Base-by-base conservation (phyloP, 225 moss, liverwort and hornwort species). In the Rhytidiadelphus loreus region DNA sequence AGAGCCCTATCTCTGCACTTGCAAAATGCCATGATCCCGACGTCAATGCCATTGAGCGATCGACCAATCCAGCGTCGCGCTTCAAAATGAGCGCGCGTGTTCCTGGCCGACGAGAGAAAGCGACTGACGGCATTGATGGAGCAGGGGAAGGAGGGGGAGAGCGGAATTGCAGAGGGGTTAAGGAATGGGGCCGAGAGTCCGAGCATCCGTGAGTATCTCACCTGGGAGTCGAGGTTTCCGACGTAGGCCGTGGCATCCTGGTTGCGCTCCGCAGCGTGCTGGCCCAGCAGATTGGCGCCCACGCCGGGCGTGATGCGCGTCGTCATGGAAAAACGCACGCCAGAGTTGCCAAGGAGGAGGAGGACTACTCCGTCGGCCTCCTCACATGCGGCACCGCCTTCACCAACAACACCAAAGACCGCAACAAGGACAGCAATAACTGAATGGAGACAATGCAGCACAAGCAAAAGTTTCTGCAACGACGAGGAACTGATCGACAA, bases 161-260 rank as follows among this genome's bases (percentile, higher is more conserved):
- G 62, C 35, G 20, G 41, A 56, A 33, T n/a, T 62, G 77, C 43
- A 21, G 19, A 53, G 37, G 3, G 39, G 7, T 9, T n/a, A 3
- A 61, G 16, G 11, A 26, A 48, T n/a, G 29, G 22, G 9, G 17
- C 4, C 41, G 14, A 37, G 46, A 23, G n/a, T 2, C 32, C 22
- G 81, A 11, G 81, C 81, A 21, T 30, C 32, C 8, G 57, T 15
- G 19, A 37, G 24, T 8, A 2, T 25, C 22, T 19, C 56, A 96
- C 99, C 96, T 99, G 99, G 75, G 97, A 93, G 86, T 99, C 99
- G 88, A 99, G 95, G 90, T 96, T 96, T 90, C 99, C 99, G 59
- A 97, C 97, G 92, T 99, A 99, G 29, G 99, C 99, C 30, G 99
- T 99, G 78, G 99, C 99, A 84, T 99, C 99, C 95, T 99, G 99